phyloP scores from a whole-genome alignment of 2,329 filamentous ascomycete genomes.

The Escovopsis sp. region DNA sequence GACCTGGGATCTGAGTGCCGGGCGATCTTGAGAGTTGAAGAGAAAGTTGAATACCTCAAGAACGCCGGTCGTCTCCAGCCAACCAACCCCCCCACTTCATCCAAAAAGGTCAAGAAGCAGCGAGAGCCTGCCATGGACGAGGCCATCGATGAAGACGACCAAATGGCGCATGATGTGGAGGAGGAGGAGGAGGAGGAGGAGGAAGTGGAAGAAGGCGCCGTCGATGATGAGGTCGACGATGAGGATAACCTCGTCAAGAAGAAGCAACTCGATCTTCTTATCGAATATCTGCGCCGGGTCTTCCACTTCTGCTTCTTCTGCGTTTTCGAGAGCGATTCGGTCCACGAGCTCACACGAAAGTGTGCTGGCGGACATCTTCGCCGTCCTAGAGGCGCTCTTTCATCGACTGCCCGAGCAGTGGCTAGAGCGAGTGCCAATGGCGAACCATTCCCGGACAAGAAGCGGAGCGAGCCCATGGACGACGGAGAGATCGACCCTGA shows the following conservation, averaged over 20 bases:
- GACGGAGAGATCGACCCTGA: constrained; percentile 37
- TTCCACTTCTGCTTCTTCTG: constrained; percentile 99
- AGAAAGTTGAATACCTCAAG: constrained; percentile 69
- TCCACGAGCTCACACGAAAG: constrained; percentile 90
- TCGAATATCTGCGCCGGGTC: constrained; percentile 90
- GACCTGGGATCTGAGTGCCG: constrained; percentile 68
- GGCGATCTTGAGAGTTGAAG: constrained; percentile 67
- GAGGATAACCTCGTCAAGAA: constrained; percentile 84
- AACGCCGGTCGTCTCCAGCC: constrained; percentile 65
- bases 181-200: constrained; percentile 47
- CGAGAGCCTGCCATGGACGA: constrained; percentile 46
- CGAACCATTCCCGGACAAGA: constrained; percentile 72
- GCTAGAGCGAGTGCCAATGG: constrained; percentile 73
- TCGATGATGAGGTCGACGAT: constrained; percentile 80
- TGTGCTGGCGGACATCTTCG: constrained; percentile 95
- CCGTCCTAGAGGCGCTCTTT: constrained; percentile 74
- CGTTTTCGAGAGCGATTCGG: constrained; percentile 94
- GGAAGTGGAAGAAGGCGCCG: constrained; percentile 62
- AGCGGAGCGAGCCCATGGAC: constrained; percentile 51
- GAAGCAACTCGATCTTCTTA: constrained; percentile 89
- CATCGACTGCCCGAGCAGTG: constrained; percentile 67
- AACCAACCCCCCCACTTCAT: constrained; percentile 32
- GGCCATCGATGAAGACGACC: constrained; percentile 49
- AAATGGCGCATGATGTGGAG: constrained; percentile 28
- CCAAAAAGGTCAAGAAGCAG: constrained; percentile 47